Conservation (phyloP, 345 rosid species). For the Iberis pinnata region DNA sequence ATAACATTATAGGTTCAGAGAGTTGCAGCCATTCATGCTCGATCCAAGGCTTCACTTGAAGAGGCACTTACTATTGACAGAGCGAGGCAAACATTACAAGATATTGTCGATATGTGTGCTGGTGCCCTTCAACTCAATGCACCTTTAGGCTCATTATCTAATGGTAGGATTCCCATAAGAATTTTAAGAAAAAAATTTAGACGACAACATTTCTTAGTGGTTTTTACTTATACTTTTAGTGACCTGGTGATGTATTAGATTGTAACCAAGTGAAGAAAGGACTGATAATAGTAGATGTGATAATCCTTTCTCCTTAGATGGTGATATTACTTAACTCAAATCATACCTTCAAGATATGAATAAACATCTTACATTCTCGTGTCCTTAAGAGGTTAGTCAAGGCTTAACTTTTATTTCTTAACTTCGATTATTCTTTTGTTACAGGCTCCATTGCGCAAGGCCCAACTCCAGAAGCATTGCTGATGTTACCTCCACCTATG, state of each 20-base stretch:
- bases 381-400: too few relatives aligned
- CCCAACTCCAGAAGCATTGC: constrained; percentile 25
- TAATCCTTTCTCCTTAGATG: constrained; percentile 2
- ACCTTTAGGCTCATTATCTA: constrained; percentile 32
- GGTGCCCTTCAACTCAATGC: constrained; percentile 37
- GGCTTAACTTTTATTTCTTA: too few relatives aligned
- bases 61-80: constrained; percentile 30
- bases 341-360: neutral
- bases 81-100: constrained; percentile 31
- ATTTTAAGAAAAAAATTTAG: neutral
- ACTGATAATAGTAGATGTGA: constrained; percentile 7
- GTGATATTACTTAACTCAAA: neutral
- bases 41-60: constrained; percentile 34
- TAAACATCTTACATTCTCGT: too few relatives aligned
- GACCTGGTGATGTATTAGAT: constrained; percentile 17
- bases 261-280: constrained; percentile 11
- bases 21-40: constrained; percentile 34
- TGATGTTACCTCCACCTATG: constrained; percentile 24
- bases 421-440: constrained; percentile 4
- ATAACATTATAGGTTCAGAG: constrained; percentile 28
- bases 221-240: constrained; percentile 13
- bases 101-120: constrained; percentile 33
- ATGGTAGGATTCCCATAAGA: constrained; percentile 19
- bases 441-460: constrained; percentile 27
- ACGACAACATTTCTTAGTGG: neutral